Percentiles rank a stretch among this genome's conserved stretches.
Evolutionary conservation across 768 basidiomycete genomes (phyloP).

Genomic region (Collybia nuda): DNA sequence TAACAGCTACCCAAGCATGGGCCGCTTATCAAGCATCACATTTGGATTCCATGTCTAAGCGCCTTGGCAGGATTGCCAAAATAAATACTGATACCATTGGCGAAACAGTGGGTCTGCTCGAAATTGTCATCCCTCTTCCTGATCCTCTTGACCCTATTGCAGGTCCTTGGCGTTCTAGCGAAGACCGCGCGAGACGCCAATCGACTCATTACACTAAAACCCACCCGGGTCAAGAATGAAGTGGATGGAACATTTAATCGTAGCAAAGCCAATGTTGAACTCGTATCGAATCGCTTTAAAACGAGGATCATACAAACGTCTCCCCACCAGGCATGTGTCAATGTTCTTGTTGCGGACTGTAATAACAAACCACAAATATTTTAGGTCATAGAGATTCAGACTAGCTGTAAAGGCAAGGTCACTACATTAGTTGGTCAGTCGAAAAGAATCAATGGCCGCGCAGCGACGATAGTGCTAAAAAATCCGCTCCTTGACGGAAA

Average conservation of each 20-base stretch:
- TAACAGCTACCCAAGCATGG: conserved; percentile 46
- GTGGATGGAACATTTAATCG: conserved; percentile 26
- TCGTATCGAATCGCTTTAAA: conserved; percentile 41
- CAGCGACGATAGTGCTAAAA: conserved; percentile 26
- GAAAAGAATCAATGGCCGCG: conserved; percentile 36
- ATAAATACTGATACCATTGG: conserved; percentile 25
- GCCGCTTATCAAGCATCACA: conserved; percentile 35
- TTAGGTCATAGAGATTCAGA: conserved; percentile 21
- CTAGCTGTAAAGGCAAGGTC: conserved; percentile 9
- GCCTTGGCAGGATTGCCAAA: conserved; percentile 7
- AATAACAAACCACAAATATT: not conserved
- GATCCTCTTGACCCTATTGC: not conserved
- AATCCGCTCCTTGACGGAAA: conserved; percentile 24
- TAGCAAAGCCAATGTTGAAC: conserved; percentile 27
- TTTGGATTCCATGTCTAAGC: conserved; percentile 15
- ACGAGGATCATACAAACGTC: conserved; percentile 34
- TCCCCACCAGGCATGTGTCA: conserved; percentile 24
- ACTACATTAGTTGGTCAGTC: conserved; percentile 19
- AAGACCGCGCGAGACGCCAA: conserved; percentile 37
- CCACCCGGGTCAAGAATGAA: conserved; percentile 45
- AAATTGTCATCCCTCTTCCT: not conserved
- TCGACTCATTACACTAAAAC: conserved; percentile 41
- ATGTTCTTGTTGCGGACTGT: not conserved
- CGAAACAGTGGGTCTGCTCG: conserved; percentile 21
- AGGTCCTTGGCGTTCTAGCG: conserved; percentile 39